Base-by-base conservation (phyloP, 164 flowering plant genomes). In the Vitis amurensis region DNA sequence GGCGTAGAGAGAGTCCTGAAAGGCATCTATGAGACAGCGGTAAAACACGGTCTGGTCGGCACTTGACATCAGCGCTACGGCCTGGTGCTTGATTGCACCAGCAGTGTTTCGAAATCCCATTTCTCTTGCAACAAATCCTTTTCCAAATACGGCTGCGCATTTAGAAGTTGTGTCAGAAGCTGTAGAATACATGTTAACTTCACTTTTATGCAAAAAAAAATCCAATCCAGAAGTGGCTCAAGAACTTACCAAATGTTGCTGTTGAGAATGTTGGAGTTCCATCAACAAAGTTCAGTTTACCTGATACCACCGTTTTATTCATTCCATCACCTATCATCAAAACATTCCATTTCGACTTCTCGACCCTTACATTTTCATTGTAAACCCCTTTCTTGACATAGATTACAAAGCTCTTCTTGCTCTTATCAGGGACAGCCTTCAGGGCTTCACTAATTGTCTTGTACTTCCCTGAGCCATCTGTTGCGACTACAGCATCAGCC, bases 101-200 rank as follows among this genome's bases (percentile, higher is more conserved):
- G 97, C 97, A 0, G 88, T 82, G 87, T 90, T 91, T 1, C 31
- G 65, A 74, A 91, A 86, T 6, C 83, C 83, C 79, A 89, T 91
- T 49, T 89, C 92, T 6, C 67, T 65, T 0, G 88, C 96, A 0
- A 85, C 69, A 68, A 89, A 89, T 16, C 88, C 89, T 63, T 80
- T 63, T 2, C 96, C 96, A n/a, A 74, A 71, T 8, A 69, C 92
- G 50, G 87, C 93, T 90, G 86, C 72, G 27, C 27, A 23, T 23
- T 23, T 23, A 23, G 0, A 23, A 23, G 27, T 23, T 23, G 27
- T 23, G 27, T 23, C 27, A 23, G 27, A 23, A 23, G 27, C 27
- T 23, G 27, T 23, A 23, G 27, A 23, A 23, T 23, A 2, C 27
- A 23, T 23, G 27, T 23, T 23, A 23, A 23, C 27, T 23, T 23